Evolutionary conservation across 2,329 filamentous ascomycete species (phyloP).

Genomic region (Thelonectria rubi): DNA sequence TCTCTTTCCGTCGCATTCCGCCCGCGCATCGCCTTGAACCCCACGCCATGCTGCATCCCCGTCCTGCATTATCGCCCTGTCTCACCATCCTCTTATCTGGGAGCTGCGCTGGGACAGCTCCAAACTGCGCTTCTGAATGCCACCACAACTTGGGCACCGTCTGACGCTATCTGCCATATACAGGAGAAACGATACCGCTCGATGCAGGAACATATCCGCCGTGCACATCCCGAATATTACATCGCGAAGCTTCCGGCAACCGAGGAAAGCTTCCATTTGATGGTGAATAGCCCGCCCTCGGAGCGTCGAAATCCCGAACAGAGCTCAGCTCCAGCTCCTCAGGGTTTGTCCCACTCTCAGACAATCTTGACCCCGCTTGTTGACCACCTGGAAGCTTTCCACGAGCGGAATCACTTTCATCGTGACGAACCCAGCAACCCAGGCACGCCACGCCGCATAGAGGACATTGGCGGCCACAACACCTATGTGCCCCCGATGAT

Average conservation of each 20-base stretch:
- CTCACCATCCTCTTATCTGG: constrained; percentile 36
- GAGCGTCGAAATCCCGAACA: constrained; percentile 65
- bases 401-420: constrained; percentile 66
- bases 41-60: constrained; percentile 19
- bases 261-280: constrained; percentile 95
- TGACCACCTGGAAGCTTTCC: constrained; percentile 43
- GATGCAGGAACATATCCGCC: constrained; percentile 99
- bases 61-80: constrained; percentile 37
- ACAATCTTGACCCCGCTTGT: constrained; percentile 28
- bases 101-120: constrained; percentile 25
- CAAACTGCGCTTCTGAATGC: constrained; percentile 22
- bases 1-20: constrained; percentile 15
- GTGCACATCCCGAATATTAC: constrained; percentile 96
- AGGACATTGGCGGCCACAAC: constrained; percentile 68
- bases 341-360: constrained; percentile 43
- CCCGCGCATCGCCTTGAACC: constrained; percentile 1
- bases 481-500: constrained; percentile 52
- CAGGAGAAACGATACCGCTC: constrained; percentile 96
- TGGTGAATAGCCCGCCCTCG: constrained; percentile 90
- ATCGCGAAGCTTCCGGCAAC: constrained; percentile 97
- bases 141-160: constrained; percentile 26
- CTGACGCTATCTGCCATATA: constrained; percentile 42
- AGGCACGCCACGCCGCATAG: constrained; percentile 73
- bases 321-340: constrained; percentile 45
- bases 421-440: constrained; percentile 72